phyloP scores from a whole-genome alignment of 1,284 basidiomycete genomes.

The Salmacisia buchloeana region DNA sequence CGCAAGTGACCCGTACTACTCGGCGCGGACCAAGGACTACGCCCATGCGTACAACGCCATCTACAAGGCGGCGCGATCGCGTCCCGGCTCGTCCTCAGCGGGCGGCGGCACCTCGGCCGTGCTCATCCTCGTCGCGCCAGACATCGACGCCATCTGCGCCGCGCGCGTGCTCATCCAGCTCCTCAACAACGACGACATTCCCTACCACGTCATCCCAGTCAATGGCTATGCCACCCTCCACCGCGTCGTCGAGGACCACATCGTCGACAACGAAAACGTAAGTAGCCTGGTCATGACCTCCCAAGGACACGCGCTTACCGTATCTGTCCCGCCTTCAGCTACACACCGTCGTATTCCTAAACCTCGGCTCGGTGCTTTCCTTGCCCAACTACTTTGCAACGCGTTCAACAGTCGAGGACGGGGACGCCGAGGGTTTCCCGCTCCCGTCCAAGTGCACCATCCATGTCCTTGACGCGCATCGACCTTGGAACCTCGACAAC shows the following conservation, averaged over 20 bases:
- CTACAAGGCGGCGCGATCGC: slow-evolving; percentile 15
- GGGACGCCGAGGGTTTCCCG: slow-evolving; percentile 19
- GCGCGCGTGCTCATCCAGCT: slow-evolving; percentile 81
- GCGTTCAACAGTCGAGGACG: not conserved
- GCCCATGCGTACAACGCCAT: slow-evolving; percentile 40
- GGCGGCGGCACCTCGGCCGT: slow-evolving; percentile 52
- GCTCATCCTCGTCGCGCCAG: slow-evolving; percentile 76
- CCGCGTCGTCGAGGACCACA: slow-evolving; percentile 60
- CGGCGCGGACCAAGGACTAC: slow-evolving; percentile 23
- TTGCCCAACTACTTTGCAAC: slow-evolving; percentile 59
- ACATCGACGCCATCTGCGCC: slow-evolving; percentile 84
- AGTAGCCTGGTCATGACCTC: slow-evolving; percentile 28
- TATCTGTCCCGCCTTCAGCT: slow-evolving; percentile 58
- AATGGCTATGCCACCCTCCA: slow-evolving; percentile 75
- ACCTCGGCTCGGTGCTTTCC: slow-evolving; percentile 84
- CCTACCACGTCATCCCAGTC: slow-evolving; percentile 84
- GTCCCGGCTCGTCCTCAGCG: slow-evolving; percentile 20
- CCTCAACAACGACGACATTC: slow-evolving; percentile 87
- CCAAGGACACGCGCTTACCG: not conserved
- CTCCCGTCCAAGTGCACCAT: slow-evolving; percentile 55
- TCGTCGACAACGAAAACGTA: slow-evolving; percentile 67
- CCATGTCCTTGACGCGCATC: slow-evolving; percentile 89
- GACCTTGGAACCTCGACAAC: slow-evolving; percentile 84
- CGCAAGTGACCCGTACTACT: slow-evolving; percentile 17
- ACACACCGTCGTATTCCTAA: slow-evolving; percentile 82